Conservation (phyloP, 768 basidiomycete species). For the Tylopilus felleus region DNA sequence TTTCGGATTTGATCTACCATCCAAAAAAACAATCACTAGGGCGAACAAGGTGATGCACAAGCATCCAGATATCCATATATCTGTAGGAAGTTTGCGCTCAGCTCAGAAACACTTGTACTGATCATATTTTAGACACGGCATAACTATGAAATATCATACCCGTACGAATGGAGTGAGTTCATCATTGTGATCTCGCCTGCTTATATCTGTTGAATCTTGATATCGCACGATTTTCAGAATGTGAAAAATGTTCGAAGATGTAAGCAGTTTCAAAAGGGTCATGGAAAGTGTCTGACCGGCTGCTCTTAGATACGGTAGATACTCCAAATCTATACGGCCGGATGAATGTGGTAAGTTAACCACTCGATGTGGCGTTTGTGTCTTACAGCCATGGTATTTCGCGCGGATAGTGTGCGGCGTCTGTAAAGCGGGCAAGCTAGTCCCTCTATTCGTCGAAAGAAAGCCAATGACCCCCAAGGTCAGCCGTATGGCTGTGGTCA, state of each 20-base stretch:
- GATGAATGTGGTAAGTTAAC: slow-evolving; percentile 55
- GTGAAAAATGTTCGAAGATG: slow-evolving; percentile 61
- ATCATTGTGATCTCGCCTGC: background rate
- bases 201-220: background rate
- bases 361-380: background rate
- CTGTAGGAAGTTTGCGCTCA: slow-evolving; percentile 41
- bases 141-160: slow-evolving; percentile 71
- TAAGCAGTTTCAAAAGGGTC: slow-evolving; percentile 28
- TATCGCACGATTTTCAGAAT: slow-evolving; percentile 43
- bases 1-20: background rate
- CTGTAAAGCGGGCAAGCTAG: slow-evolving; percentile 57
- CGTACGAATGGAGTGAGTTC: slow-evolving; percentile 67
- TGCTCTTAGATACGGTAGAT: slow-evolving; percentile 60
- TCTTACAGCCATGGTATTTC: background rate
- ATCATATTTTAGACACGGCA: slow-evolving; percentile 56
- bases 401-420: slow-evolving; percentile 55
- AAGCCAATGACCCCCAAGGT: slow-evolving; percentile 34
- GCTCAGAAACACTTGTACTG: background rate
- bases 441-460: slow-evolving; percentile 51
- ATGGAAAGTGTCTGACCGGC: slow-evolving; percentile 3
- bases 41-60: slow-evolving; percentile 65
- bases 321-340: slow-evolving; percentile 67
- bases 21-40: slow-evolving; percentile 34
- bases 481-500: slow-evolving; percentile 43
- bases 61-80: slow-evolving; percentile 67